Base-by-base conservation (phyloP, 192 early-diverging fungal genomes). In the Coemansia sp. region DNA sequence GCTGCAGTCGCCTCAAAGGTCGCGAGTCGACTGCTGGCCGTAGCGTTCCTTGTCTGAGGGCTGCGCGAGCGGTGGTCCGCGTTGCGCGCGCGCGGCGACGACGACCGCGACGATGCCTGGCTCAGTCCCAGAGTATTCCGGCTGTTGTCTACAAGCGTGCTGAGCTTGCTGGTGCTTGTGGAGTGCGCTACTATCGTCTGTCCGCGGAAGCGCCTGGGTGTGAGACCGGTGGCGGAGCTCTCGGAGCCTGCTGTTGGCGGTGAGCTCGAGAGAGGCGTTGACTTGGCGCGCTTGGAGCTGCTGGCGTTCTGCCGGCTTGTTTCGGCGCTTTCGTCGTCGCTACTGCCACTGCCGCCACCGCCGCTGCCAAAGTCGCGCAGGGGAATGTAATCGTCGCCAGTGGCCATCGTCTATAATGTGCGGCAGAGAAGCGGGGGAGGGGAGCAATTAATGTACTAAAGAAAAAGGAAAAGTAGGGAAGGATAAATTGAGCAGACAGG, bases 371-470 rank as follows among this genome's bases (percentile, higher is more conserved):
- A 45, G n/a, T 35, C 43, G 9, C 53, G 53, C 33, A 55, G 22
- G 29, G 53, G 53, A 37, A 55, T 55, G n/a, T n/a, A 46, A 18
- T 27, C 44, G 24, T 55, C 34, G 15, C 17, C 45, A 29, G 27
- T 43, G 1, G 53, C 36, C 54, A 56, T 45, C 4, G 5, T 43
- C 13, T 10, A 5, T 14, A 53, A 42, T 42, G n/a, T n/a, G n/a
- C n/a, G n/a, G 20, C 13, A 22, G 30, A 32, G 30, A 32, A 32
- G 5, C 6, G 6, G 30, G 30, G 6, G 30, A 32, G 11, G 11
- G 5, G 5, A 5, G 30, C 5, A 32, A 32, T 32, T 32, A 32
- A 11, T 8, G 30, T 32, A 26, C 9, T 5, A 23, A 7, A 30
- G 37, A 25, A 8, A 25, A 50, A 3, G n/a, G n/a, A n/a, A 15